Percentiles rank a stretch among this genome's conserved stretches.
phyloP scores from a whole-genome alignment of 345 rosid genomes.

The Brassica carinata region DNA sequence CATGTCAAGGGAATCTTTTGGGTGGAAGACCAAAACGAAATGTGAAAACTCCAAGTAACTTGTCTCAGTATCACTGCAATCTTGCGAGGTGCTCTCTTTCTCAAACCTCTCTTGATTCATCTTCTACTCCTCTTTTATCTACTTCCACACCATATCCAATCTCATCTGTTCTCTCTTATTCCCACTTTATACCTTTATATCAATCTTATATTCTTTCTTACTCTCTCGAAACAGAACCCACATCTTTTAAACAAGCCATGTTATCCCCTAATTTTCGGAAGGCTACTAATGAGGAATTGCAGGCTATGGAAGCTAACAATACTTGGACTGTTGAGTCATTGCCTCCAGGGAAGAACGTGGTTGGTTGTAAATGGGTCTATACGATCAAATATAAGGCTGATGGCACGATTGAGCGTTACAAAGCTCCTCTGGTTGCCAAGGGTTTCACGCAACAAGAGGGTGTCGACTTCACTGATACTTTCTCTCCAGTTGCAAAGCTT shows the following conservation, averaged over 20 bases:
- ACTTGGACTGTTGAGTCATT: background rate
- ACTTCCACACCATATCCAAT: background rate
- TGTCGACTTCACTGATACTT: too few relatives aligned
- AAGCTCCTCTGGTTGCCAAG: too few relatives aligned
- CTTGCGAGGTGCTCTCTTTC: background rate
- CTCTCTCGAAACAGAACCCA: background rate
- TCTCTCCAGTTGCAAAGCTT: too few relatives aligned
- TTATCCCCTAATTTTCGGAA: background rate
- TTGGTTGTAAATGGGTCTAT: background rate
- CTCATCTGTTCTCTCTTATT: background rate
- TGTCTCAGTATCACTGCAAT: background rate
- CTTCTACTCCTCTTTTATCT: background rate
- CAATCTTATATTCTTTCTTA: background rate
- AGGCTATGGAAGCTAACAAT: background rate
- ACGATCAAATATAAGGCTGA: background rate
- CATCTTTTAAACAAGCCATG: background rate
- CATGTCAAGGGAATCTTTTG: too few relatives aligned
- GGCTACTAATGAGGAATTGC: background rate
- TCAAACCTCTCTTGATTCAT: background rate
- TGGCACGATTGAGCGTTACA: too few relatives aligned
- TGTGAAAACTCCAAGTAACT: background rate
- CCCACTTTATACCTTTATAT: background rate
- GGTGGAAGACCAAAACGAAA: background rate
- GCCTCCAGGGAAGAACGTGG: background rate
- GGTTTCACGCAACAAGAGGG: too few relatives aligned